Evolutionary conservation across 176 grass and related monocot genomes (phyloP).

Genomic region (Oryza punctata): DNA sequence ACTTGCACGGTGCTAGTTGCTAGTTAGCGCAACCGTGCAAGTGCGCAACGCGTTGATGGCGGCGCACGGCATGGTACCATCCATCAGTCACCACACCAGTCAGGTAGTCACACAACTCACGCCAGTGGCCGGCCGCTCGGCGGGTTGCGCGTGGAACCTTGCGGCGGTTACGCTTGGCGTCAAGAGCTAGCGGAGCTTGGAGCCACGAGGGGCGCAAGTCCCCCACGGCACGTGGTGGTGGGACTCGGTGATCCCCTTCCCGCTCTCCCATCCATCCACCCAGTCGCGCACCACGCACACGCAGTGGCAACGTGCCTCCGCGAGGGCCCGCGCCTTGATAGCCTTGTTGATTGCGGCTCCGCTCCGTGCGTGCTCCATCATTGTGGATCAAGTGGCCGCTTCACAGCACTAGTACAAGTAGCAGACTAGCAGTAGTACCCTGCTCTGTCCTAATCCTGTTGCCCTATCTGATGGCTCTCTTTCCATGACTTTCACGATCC

Average conservation of each 20-base stretch:
- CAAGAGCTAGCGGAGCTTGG: background rate
- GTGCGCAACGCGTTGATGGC: conserved; percentile 1
- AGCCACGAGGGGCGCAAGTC: background rate
- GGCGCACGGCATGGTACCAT: too few species aligned
- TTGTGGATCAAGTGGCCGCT: background rate
- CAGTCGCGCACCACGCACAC: background rate
- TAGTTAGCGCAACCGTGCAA: too few species aligned
- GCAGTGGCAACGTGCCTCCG: background rate
- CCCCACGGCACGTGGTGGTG: conserved; percentile 37
- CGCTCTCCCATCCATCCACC: background rate
- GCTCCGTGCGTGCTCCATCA: conserved; percentile 24
- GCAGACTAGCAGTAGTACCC: background rate
- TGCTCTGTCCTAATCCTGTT: background rate
- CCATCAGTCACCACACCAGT: too few species aligned
- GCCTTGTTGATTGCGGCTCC: conserved; percentile 15
- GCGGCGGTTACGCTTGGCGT: background rate
- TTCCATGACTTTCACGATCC: background rate
- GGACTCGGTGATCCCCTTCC: conserved; percentile 10
- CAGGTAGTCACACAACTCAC: too few species aligned
- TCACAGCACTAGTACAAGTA: background rate
- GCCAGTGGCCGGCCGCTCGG: background rate
- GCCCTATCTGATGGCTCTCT: background rate
- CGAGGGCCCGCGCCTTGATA: conserved; percentile 1
- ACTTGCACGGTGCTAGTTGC: background rate
- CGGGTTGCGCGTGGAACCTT: conserved; percentile 16